phyloP scores from a whole-genome alignment of 768 basidiomycete genomes.

The Amanita molliuscula region DNA sequence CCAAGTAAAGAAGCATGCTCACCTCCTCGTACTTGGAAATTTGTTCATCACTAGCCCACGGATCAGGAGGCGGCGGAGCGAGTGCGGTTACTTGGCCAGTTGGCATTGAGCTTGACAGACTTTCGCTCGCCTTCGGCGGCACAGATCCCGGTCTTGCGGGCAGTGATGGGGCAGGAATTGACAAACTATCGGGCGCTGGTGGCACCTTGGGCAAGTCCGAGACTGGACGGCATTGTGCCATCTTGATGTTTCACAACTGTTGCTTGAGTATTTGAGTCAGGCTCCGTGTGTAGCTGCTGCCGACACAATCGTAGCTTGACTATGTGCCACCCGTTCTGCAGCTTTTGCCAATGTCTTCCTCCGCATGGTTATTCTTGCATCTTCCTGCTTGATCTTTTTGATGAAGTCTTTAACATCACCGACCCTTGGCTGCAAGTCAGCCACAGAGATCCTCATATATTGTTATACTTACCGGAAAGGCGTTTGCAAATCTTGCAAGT shows the following conservation, averaged over 20 bases:
- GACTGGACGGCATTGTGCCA: constrained; percentile 1
- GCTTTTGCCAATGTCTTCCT: constrained; percentile 27
- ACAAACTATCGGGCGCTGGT: constrained; percentile 23
- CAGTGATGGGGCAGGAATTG: constrained; percentile 57
- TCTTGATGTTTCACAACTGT: constrained; percentile 10
- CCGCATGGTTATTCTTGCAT: constrained; percentile 47
- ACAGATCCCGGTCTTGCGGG: constrained; percentile 56
- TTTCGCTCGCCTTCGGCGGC: constrained; percentile 20
- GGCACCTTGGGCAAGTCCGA: constrained; percentile 12
- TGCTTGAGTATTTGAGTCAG: constrained; percentile 8
- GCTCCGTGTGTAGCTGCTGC: constrained; percentile 5
- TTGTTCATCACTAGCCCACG: constrained; percentile 34
- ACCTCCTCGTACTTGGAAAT: constrained; percentile 59
- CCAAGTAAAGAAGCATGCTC: constrained; percentile 7
- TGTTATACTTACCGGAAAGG: constrained; percentile 49
- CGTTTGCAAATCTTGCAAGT: constrained; percentile 48
- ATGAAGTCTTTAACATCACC: constrained; percentile 70
- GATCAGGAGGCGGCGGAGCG: constrained; percentile 16
- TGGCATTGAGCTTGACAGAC: constrained; percentile 11
- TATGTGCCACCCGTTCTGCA: constrained; percentile 18
- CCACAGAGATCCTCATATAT: constrained; percentile 3
- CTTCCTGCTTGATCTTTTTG: constrained; percentile 59
- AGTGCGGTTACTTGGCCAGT: constrained; percentile 13
- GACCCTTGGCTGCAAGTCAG: constrained; percentile 28
- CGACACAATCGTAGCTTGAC: constrained; percentile 15